These are phyloP conservation scores for Fusarium nisikadoi DNA, from an alignment of 2,329 filamentous ascomycete genomes.

Conservation along the genomic window DNA sequence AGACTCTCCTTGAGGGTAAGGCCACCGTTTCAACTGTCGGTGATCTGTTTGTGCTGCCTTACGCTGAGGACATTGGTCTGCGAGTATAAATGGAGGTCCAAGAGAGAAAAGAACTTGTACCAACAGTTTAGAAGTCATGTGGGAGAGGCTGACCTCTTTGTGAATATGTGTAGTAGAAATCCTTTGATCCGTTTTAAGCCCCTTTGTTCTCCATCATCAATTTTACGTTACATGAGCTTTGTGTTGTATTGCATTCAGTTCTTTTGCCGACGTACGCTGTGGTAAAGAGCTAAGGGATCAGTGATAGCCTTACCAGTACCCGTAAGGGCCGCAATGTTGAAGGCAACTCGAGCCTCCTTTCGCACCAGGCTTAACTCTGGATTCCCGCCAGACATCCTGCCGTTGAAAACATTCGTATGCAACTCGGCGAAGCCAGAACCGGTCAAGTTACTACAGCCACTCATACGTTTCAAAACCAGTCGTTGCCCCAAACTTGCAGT, in stretches of 20 bases:
- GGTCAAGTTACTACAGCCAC: slow-evolving; percentile 22
- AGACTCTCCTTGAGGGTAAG: slow-evolving; percentile 87
- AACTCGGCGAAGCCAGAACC: slow-evolving; percentile 7
- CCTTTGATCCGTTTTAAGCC: slow-evolving; percentile 45
- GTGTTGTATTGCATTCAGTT: neutral
- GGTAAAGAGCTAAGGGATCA: neutral
- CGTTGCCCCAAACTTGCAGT: slow-evolving; percentile 22
- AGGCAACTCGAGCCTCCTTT: slow-evolving; percentile 6
- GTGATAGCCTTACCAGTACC: neutral
- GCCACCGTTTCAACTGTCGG: slow-evolving; percentile 90
- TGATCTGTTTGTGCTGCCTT: slow-evolving; percentile 91
- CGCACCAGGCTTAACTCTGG: neutral
- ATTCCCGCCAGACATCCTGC: neutral
- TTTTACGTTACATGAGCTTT: slow-evolving; percentile 7
- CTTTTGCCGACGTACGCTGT: neutral
- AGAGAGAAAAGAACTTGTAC: slow-evolving; percentile 54
- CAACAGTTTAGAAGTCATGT: slow-evolving; percentile 56
- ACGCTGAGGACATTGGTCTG: slow-evolving; percentile 92
- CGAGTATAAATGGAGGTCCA: slow-evolving; percentile 76
- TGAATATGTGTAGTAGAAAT: slow-evolving; percentile 61
- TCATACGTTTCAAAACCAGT: slow-evolving; percentile 6
- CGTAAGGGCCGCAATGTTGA: neutral
- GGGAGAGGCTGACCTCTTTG: slow-evolving; percentile 52
- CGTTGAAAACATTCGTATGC: neutral
- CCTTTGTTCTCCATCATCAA: slow-evolving; percentile 16